Evolutionary conservation across 202 grass and related monocot genomes (phyloP).

Genomic region (Zizania palustris): DNA sequence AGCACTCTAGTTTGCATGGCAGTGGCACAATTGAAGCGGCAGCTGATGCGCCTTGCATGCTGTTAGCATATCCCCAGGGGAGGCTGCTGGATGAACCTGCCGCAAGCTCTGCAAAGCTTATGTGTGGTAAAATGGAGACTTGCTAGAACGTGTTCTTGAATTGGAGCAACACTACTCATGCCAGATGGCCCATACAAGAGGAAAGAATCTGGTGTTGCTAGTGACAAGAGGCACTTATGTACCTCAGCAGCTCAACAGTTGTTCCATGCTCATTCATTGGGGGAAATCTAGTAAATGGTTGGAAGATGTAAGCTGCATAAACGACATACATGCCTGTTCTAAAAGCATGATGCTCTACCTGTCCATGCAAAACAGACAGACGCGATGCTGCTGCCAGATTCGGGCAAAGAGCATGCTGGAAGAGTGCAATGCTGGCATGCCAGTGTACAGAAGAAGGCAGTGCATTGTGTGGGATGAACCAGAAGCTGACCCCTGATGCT

Average conservation of each 20-base stretch:
- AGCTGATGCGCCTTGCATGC: neutral
- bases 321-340: neutral
- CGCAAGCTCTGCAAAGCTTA: neutral
- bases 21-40: neutral
- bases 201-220: neutral
- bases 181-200: neutral
- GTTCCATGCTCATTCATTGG: neutral
- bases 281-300: neutral
- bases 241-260: neutral
- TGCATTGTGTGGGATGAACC: neutral
- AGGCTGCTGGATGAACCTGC: neutral
- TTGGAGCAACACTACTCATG: neutral
- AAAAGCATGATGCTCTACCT: neutral
- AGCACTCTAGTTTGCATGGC: neutral
- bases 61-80: neutral
- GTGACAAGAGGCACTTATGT: neutral
- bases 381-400: neutral
- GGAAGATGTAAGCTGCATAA: neutral
- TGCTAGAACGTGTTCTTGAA: neutral
- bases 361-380: neutral
- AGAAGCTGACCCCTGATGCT: neutral
- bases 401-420: neutral
- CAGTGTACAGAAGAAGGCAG: conserved; percentile 35
- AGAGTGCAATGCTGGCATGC: neutral
- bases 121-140: neutral